Evolutionary conservation across 345 rosid species (phyloP).

Genomic region (Syzygium aqueum): DNA sequence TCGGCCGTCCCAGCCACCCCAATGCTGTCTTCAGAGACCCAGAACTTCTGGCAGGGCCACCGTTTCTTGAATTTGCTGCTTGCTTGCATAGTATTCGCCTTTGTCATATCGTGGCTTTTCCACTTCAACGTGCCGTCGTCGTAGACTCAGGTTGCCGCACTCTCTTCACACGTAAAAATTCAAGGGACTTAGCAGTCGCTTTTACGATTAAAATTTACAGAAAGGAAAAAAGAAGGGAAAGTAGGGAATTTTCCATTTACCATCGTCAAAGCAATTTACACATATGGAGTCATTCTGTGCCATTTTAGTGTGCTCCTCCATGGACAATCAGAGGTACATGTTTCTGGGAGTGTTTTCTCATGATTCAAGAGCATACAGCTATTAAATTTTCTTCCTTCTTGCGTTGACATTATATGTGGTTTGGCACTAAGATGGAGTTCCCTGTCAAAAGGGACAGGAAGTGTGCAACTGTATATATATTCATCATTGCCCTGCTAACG

Average conservation of each 20-base stretch:
- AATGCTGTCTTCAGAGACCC: slow-evolving; percentile 33
- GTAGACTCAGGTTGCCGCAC: slow-evolving; percentile 4
- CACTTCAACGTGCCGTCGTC: slow-evolving; percentile 61
- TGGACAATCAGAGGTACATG: background rate
- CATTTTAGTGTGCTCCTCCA: background rate
- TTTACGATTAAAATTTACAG: background rate
- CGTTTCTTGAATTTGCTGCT: slow-evolving; percentile 15
- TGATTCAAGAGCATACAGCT: background rate
- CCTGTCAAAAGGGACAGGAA: background rate
- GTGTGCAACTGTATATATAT: background rate
- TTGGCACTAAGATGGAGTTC: background rate
- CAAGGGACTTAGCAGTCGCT: background rate
- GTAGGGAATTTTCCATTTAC: background rate
- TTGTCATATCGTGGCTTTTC: slow-evolving; percentile 31
- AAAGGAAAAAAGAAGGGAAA: background rate
- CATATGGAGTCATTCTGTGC: background rate
- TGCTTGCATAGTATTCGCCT: slow-evolving; percentile 65
- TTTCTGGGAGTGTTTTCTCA: background rate
- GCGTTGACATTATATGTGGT: background rate
- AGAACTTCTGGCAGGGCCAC: slow-evolving; percentile 48
- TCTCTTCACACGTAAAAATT: background rate
- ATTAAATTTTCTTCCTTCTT: background rate
- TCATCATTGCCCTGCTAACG: background rate
- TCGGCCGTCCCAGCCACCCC: slow-evolving; percentile 13
- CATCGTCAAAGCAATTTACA: background rate